Conservation (phyloP, 2,329 filamentous ascomycete genomes). For the Apiospora malaysiana region DNA sequence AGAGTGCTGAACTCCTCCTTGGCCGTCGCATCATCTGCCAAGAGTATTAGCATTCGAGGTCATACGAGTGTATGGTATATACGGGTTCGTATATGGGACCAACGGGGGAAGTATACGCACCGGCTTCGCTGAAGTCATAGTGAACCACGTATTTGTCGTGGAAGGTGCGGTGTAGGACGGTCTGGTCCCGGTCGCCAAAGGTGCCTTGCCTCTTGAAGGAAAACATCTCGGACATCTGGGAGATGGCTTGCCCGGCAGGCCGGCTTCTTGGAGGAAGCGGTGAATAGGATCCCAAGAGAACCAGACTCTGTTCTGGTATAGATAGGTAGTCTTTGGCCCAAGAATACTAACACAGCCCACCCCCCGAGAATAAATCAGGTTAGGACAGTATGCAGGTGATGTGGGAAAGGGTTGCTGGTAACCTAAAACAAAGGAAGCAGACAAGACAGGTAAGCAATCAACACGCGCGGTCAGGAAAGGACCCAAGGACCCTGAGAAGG, state of each 20-base stretch:
- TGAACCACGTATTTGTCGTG: constrained; percentile 63
- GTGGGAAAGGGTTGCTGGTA: constrained; percentile 7
- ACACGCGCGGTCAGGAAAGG: background rate
- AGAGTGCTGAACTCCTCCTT: constrained; percentile 61
- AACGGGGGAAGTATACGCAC: constrained; percentile 42
- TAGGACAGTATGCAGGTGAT: constrained; percentile 15
- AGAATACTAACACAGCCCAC: constrained; percentile 2
- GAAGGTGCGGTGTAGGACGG: constrained; percentile 25
- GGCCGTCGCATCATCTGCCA: constrained; percentile 57
- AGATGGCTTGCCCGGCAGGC: background rate
- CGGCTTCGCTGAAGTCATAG: constrained; percentile 61
- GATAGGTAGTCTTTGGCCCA: background rate
- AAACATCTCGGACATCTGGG: constrained; percentile 11
- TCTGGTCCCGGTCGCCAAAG: constrained; percentile 12
- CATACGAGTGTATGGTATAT: constrained; percentile 22
- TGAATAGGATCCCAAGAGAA: background rate
- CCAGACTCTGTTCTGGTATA: background rate
- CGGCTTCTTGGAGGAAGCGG: background rate
- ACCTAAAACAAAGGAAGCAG: constrained; percentile 1
- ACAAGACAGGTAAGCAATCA: constrained; percentile 3
- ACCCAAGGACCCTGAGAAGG: constrained; percentile 10
- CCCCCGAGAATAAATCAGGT: background rate
- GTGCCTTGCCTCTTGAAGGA: constrained; percentile 18
- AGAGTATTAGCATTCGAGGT: constrained; percentile 27
- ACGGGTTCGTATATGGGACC: constrained; percentile 25